These are phyloP conservation scores for Phytophthora boehmeriae DNA, from an alignment of 352 stramenopile genomes.

Conservation along the genomic window DNA sequence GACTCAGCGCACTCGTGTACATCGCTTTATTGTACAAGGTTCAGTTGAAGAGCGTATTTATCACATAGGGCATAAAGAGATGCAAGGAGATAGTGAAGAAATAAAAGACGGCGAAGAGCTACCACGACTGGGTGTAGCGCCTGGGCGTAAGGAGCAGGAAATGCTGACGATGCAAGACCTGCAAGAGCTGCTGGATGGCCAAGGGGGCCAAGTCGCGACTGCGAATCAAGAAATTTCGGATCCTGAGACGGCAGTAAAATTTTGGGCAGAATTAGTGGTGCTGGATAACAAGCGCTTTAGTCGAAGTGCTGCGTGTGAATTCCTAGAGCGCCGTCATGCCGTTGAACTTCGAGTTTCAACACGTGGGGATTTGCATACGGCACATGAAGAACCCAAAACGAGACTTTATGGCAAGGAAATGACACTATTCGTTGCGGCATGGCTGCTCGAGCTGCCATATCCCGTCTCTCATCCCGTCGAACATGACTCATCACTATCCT, in stretches of 20 bases:
- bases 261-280: conserved; percentile 53
- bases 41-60: conserved; percentile 92
- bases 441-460: conserved; percentile 26
- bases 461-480: background rate
- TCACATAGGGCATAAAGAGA: conserved; percentile 29
- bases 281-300: conserved; percentile 41
- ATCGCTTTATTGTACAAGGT: conserved; percentile 89
- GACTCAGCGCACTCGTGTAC: conserved; percentile 77
- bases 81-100: conserved; percentile 2
- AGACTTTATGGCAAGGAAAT: conserved; percentile 36
- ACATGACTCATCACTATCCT: background rate
- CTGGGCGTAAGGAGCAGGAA: conserved; percentile 60
- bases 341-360: conserved; percentile 26
- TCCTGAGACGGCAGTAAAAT: conserved; percentile 14
- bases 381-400: conserved; percentile 20
- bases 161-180: conserved; percentile 59
- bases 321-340: conserved; percentile 48
- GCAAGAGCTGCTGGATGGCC: conserved; percentile 44
- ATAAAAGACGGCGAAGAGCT: conserved; percentile 20
- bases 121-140: conserved; percentile 36
- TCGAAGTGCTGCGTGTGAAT: conserved; percentile 35
- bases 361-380: conserved; percentile 1
- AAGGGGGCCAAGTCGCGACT: background rate
- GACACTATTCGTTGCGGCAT: conserved; percentile 25
- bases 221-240: background rate